Evolutionary conservation across 495 filamentous ascomycete genomes (phyloP), one percentile per base, ranked within the genome.

Genomic region (Antarctomyces pellizariae): DNA sequence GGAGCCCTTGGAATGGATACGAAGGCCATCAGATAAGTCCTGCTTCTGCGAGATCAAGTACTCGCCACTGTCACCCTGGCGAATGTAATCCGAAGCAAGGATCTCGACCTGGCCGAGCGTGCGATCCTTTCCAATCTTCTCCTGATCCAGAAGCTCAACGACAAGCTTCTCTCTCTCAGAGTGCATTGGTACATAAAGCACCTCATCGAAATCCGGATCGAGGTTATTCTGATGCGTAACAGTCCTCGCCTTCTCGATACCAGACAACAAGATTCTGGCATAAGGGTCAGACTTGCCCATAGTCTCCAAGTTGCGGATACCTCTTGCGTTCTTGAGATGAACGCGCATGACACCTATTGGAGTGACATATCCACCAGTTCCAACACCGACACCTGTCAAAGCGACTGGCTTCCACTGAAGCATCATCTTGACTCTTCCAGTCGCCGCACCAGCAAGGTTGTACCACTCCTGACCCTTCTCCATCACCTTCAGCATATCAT

Each of bases 201-300:
- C 65, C 46, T 99, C 89, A 40, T 99, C 80, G 75, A 75, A 99
- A 17, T 89, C 71, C 2, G 86, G 86, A 39, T 91, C 77, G 11
- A 99, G 67, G 40, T 92, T 91, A 44, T 84, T 99, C 39, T 80
- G 69, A 52, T 84, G 91, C 1, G 86, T 93, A 24, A 99, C 86
- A 1, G 89, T 92, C 28, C 79, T 66, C 11, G 60, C 83, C 42
- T 77, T 90, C 39, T 84, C 72, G 25, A 93, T 62, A 16, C 86
- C 84, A 16, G 80, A 89, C 16, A 92, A 62, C 23, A 93, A 53
- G 5, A 93, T 73, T 10, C 83, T 71, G 13, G 64, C 77, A 41
- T 95, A 99, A 0, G 86, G 77, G 46, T 99, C 86, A 7, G 84
- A 93, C 51, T 93, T 93, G 48, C 86, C 89, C 52, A 99, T 65